phyloP scores from a whole-genome alignment of 805 yeast species.

The Candida bentonensis region DNA sequence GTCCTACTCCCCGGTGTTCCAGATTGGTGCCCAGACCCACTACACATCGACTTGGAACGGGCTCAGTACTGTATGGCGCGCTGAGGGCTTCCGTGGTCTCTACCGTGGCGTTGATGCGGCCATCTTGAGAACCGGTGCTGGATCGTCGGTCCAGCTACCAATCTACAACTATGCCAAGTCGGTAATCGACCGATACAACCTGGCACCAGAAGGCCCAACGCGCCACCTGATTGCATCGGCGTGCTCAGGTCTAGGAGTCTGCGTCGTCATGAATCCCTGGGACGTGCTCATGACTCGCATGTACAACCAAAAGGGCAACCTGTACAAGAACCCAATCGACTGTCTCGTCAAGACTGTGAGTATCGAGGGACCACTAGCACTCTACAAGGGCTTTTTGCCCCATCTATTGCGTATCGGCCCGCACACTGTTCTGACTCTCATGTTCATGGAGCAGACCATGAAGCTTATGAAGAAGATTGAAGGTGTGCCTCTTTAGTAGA shows the following conservation, averaged over 20 bases:
- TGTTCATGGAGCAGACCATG: conserved; percentile 94
- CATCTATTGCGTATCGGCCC: conserved; percentile 89
- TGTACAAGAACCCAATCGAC: conserved; percentile 78
- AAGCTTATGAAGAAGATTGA: conserved; percentile 35
- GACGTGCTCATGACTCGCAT: conserved; percentile 91
- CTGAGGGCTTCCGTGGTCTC: conserved; percentile 66
- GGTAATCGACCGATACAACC: conserved; percentile 36
- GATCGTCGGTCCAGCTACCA: conserved; percentile 91
- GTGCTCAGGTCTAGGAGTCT: conserved; percentile 81
- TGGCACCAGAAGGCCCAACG: conserved; percentile 45
- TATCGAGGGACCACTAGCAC: conserved; percentile 73
- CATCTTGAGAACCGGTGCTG: conserved; percentile 83
- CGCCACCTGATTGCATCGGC: conserved; percentile 65
- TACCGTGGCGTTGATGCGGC: conserved; percentile 94
- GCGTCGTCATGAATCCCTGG: conserved; percentile 94
- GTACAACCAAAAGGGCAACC: conserved; percentile 83
- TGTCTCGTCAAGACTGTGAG: conserved; percentile 72
- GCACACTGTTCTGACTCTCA: conserved; percentile 74
- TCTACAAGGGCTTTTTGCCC: conserved; percentile 92
- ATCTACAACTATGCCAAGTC: conserved; percentile 69
- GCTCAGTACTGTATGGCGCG: conserved; percentile 38
- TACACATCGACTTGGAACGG: conserved; percentile 64
- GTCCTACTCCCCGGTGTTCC: conserved; percentile 55
- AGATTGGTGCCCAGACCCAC: conserved; percentile 86
- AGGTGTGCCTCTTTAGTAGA: conserved; percentile 12